Evolutionary conservation across 345 rosid species (phyloP), one percentile per base, ranked within the genome.

Genomic region (Sonneratia caseolaris): DNA sequence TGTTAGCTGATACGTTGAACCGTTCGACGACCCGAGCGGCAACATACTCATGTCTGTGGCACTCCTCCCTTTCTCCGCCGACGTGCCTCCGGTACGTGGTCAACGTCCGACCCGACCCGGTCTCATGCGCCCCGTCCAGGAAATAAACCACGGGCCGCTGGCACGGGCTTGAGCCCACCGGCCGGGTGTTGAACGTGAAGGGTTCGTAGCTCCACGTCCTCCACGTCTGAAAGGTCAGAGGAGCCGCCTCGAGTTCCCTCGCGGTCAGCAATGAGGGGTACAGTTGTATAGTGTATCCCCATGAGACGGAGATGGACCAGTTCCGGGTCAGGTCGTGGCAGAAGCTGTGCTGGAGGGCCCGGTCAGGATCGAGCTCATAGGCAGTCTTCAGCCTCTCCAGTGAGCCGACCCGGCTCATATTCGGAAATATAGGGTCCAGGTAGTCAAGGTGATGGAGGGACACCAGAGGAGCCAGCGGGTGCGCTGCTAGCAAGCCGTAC

Each of bases 401-500:
- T 2, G 98, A 80, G 65, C 84, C 86, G 2, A 79, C 70, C 68
- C 71, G 90, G 66, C 74, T 74, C 72, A 77, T 57, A 0, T 61
- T 74, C 0, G 97, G 98, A 57, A 90, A 90, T 35, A 94, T 72
- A 12, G 93, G 59, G 27, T 85, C 78, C 32, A 88, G 85, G 53
- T 82, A 86, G 86, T 88, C 92, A 21, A 94, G 71, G 77, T 94
- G 98, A 85, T 94, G 97, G 32, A 91, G 85, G 2, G 97, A 88
- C 38, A 91, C 91, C 49, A 91, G 73, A 16, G 97, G 97, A 14
- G 91, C 88, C 72, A 91, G n/a, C 14, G 97, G 99, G 75, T 91
- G 99, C 5, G 95, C 92, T 16, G 96, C 92, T 12, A 95, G 79
- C 43, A 91, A 70, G 9, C 97, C 98, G 57, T 85, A 91, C 5